Base-by-base conservation (phyloP, 371 early-diverging fungal species). In the Apophysomyces trapeziformis region DNA sequence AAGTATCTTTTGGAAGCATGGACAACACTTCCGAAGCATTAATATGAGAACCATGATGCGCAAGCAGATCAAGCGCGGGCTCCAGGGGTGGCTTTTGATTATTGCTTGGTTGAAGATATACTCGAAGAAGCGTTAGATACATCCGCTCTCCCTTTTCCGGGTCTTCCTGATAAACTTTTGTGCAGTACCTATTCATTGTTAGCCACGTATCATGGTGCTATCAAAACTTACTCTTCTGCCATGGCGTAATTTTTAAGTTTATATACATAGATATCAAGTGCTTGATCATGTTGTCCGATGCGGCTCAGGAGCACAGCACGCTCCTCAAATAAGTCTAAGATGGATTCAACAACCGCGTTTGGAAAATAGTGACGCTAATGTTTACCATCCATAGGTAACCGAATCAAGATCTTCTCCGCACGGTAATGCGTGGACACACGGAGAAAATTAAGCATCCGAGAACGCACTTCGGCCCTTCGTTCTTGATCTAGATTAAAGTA, bases 201-300 rank as follows among this genome's bases (percentile, higher is more conserved):
- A 44, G 57, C 35, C 63, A 60, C 39, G 39, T 39, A 44, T 38
- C 14, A 18, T 21, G 9, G 54, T 57, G 44, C 18, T 16, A 18
- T 9, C 7, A 21, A 36, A 21, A 66, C 82, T 64, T 79, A 93
- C 83, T 91, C 87, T 77, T 95, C 93, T 14, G 96, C 96, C 62
- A 91, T 78, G 47, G 79, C 66, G 63, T 89, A 89, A 66, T 90
- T 88, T 16, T 83, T 75, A 16, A 96, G 84, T 63, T 90, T 89
- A 71, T 91, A 90, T 5, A 95, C 90, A 68, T 93, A 90, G 59
- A 96, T 89, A 58, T 84, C 77, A 37, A 98, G 76, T 1, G 96
- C 96, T 67, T 96, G 95, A 60, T 90, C 89, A 66, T 96, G 96
- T 64, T 92, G 90, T 13, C 91, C 89, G 63, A 98, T 86, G 44